Conservation (phyloP, 306 rosid genomes). For the Medicago lupulina region DNA sequence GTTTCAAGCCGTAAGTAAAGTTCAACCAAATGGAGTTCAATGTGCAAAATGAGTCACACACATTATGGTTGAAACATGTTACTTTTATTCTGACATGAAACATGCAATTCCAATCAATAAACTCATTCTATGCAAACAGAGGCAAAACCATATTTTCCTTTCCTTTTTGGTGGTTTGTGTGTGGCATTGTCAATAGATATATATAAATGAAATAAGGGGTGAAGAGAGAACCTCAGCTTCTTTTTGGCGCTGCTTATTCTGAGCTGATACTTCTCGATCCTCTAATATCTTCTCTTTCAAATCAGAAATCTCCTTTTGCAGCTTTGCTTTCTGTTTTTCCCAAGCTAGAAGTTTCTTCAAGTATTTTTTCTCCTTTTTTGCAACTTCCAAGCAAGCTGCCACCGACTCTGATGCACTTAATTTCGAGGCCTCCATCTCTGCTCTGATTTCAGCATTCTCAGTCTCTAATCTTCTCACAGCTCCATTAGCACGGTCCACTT, state of each 20-base stretch:
- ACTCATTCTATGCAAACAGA: slow-evolving; percentile 29
- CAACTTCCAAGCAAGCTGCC: slow-evolving; percentile 78
- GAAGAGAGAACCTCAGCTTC: slow-evolving; percentile 77
- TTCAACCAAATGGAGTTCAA: slow-evolving; percentile 19
- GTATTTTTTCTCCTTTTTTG: slow-evolving; percentile 87
- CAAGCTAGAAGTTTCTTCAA: slow-evolving; percentile 86
- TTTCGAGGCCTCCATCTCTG: slow-evolving; percentile 99
- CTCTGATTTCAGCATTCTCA: slow-evolving; percentile 93
- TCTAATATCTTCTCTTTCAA: slow-evolving; percentile 73
- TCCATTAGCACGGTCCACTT: slow-evolving; percentile 91
- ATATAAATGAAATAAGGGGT: neutral
- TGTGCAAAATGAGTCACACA: slow-evolving; percentile 19
- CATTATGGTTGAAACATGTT: slow-evolving; percentile 17
- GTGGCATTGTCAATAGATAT: slow-evolving; percentile 29
- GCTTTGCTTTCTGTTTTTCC: slow-evolving; percentile 88
- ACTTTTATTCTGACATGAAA: slow-evolving; percentile 20
- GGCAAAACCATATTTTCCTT: slow-evolving; percentile 21
- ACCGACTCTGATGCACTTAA: slow-evolving; percentile 94
- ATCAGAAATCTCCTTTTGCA: slow-evolving; percentile 75
- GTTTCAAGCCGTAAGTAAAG: slow-evolving; percentile 15
- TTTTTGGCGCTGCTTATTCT: slow-evolving; percentile 65
- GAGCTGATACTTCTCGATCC: slow-evolving; percentile 60
- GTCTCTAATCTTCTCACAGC: slow-evolving; percentile 83
- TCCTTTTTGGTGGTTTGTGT: slow-evolving; percentile 8
- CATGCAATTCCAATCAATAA: slow-evolving; percentile 23